These are phyloP conservation scores for Trypanosoma congolense DNA, from an alignment of 208 protist genomes.

Conservation along the genomic window DNA sequence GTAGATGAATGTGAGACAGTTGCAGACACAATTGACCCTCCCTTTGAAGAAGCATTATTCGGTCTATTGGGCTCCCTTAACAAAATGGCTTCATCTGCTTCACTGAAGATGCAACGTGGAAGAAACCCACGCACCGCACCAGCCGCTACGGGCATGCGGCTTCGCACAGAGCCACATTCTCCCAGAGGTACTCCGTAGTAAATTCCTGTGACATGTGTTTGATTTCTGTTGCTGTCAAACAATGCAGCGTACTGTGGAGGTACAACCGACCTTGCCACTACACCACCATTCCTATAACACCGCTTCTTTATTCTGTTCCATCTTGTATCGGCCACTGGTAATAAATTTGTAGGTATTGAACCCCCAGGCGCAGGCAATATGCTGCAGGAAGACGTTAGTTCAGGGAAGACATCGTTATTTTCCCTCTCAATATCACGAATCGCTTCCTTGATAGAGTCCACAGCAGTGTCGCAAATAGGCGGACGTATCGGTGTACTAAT, in stretches of 20 bases:
- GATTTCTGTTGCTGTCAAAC: no score
- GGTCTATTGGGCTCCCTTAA: background rate
- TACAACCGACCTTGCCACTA: constrained; percentile 10
- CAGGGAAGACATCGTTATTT: constrained; percentile 14
- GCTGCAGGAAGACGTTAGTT: background rate
- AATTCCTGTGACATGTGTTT: no score
- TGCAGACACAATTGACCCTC: background rate
- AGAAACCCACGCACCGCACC: constrained; percentile 15
- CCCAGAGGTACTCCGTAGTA: no score
- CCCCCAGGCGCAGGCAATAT: background rate
- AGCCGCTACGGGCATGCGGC: background rate
- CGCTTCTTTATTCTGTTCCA: no score
- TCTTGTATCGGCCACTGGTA: no score
- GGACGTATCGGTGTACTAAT: no score
- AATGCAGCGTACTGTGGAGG: constrained; percentile 29
- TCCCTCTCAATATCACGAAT: constrained; percentile 68
- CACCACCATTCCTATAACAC: no score
- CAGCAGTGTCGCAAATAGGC: constrained; percentile 8
- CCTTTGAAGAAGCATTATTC: background rate
- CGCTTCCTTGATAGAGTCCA: constrained; percentile 70
- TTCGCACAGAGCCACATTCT: no score
- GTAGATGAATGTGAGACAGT: background rate
- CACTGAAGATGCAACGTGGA: background rate
- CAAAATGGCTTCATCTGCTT: no score
- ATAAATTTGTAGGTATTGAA: background rate